A percentile compares a stretch with the other conserved stretches of the same genome.
Conservation (phyloP, 179 eudicot species). For the Beta macrorhiza region DNA sequence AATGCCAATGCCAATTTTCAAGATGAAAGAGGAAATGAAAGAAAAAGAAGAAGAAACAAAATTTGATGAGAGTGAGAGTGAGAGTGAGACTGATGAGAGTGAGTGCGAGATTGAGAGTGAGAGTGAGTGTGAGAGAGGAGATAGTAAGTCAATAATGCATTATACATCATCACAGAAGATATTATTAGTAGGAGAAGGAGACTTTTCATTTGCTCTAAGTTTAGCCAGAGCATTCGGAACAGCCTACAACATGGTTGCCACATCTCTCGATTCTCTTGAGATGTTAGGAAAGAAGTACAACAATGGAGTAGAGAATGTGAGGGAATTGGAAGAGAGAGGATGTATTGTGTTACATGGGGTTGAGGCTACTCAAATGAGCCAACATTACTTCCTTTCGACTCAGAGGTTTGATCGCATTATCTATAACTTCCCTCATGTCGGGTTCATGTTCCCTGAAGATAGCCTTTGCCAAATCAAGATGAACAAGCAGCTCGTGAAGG, state of each 20-base stretch:
- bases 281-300: slow-evolving; percentile 31
- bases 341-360: slow-evolving; percentile 39
- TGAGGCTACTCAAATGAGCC: slow-evolving; percentile 42
- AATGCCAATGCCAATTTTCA: neutral
- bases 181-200: slow-evolving; percentile 21
- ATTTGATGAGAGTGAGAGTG: slow-evolving; percentile 1
- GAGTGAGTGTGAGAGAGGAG: slow-evolving; percentile 5
- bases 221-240: slow-evolving; percentile 22
- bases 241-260: slow-evolving; percentile 17
- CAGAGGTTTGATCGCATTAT: slow-evolving; percentile 47
- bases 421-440: slow-evolving; percentile 56
- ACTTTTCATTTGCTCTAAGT: slow-evolving; percentile 18
- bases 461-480: slow-evolving; percentile 46
- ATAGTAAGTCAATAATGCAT: slow-evolving; percentile 10
- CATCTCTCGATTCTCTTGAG: slow-evolving; percentile 23
- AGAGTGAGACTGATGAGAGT: neutral
- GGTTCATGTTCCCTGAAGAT: slow-evolving; percentile 38
- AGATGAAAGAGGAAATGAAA: neutral
- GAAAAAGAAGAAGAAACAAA: neutral
- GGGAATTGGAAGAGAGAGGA: slow-evolving; percentile 36
- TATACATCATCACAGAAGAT: slow-evolving; percentile 21
- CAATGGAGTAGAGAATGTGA: slow-evolving; percentile 29
- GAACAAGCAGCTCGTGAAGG: slow-evolving; percentile 42
- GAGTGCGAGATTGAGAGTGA: neutral
- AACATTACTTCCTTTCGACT: slow-evolving; percentile 32